Evolutionary conservation across 1,284 basidiomycete species (phyloP).

Genomic region (Irpex sp.): DNA sequence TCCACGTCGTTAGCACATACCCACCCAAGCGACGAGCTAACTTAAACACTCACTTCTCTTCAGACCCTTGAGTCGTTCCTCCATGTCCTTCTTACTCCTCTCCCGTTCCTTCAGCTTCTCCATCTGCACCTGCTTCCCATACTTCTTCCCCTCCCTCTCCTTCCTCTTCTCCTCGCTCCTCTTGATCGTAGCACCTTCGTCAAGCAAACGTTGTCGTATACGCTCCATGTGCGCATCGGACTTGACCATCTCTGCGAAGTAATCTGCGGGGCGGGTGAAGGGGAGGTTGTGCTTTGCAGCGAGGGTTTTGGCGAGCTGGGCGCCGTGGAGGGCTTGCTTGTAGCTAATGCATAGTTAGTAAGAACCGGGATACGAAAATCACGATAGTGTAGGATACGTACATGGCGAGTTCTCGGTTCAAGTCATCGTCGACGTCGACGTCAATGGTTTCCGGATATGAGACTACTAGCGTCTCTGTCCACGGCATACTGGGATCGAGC

Average conservation of each 20-base stretch:
- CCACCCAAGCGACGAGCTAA: background rate
- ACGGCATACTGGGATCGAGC: slow-evolving; percentile 72
- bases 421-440: slow-evolving; percentile 83
- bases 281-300: slow-evolving; percentile 76
- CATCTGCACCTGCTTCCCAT: slow-evolving; percentile 93
- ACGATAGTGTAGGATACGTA: slow-evolving; percentile 49
- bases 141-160: slow-evolving; percentile 96
- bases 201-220: slow-evolving; percentile 86
- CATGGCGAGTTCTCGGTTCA: slow-evolving; percentile 94
- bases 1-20: slow-evolving; percentile 4
- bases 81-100: slow-evolving; percentile 75
- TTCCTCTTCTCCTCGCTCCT: slow-evolving; percentile 89
- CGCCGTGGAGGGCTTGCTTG: slow-evolving; percentile 89
- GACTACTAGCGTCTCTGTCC: slow-evolving; percentile 83
- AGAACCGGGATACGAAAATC: no score
- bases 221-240: slow-evolving; percentile 97
- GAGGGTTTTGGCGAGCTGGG: slow-evolving; percentile 70
- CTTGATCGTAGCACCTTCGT: slow-evolving; percentile 89
- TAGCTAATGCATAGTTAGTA: slow-evolving; percentile 54
- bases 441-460: slow-evolving; percentile 73
- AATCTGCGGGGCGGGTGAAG: slow-evolving; percentile 92
- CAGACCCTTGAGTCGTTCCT: slow-evolving; percentile 77
- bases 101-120: slow-evolving; percentile 83
- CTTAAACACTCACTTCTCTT: slow-evolving; percentile 72
- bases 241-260: slow-evolving; percentile 99